Base-by-base conservation (phyloP, 495 filamentous ascomycete genomes). In the Tuber melanosporum region DNA sequence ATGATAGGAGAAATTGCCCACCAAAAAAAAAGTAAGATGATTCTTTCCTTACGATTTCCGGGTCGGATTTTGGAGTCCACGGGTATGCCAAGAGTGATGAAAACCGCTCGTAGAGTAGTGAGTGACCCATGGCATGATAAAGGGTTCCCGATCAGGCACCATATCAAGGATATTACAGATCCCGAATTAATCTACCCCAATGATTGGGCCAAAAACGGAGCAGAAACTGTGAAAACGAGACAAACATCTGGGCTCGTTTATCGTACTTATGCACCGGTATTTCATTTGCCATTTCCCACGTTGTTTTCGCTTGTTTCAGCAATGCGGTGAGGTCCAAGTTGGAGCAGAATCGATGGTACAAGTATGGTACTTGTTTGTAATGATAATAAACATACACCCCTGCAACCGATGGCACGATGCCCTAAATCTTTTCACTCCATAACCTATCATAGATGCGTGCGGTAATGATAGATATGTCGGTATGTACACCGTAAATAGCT, bases 381-480 rank as follows among this genome's bases (percentile, higher is more conserved):
- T 49, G 7, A 49, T 22, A 2, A 47, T 47, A 47, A 49, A 49
- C 20, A 49, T 22, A 22, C 19, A 49, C 6, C 47, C 47, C 20
- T 8, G 47, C 20, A 49, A 22, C 20, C 47, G 7, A 49, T 47
- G 46, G 46, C 39, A 41, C 39, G 39, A 41, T 41, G 4, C 39
- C 39, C 39, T 41, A 41, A 41, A 41, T 41, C 39, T 41, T 41
- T 9, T 52, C 20, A 4, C 47, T 22, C 20, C 47, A 22, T 52
- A 52, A 6, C 4, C 5, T 7, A 6, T 14, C 12, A 15, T 46
- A 46, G 45, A 57, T 57, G 52, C 9, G 22, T 32, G 26, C 57
- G n/a, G 57, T 66, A 66, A 32, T 66, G 57, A 66, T 66, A 66
- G 26, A 66, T 15, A 66, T 66, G 57, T 32, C 57, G 57, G 57